Conservation (phyloP, 306 rosid genomes). For the Quercus variabilis region DNA sequence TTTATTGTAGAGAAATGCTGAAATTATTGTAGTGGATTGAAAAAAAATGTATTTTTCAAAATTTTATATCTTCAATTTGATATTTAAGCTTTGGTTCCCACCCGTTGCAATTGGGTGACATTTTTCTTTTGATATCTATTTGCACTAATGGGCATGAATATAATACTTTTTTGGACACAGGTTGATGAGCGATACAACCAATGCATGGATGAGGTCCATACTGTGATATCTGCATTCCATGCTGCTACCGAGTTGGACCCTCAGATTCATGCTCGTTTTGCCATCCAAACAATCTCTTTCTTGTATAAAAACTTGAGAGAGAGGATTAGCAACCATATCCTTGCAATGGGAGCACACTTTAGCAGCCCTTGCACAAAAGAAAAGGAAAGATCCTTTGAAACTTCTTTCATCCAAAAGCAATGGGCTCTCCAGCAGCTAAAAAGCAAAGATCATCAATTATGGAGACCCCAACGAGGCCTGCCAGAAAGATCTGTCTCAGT, state of each 20-base stretch:
- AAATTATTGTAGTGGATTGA: not conserved
- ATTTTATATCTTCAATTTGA: no score
- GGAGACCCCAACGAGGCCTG: constrained; percentile 98
- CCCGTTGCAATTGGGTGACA: no score
- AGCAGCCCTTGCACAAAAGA: constrained; percentile 40
- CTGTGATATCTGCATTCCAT: constrained; percentile 74
- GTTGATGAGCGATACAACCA: constrained; percentile 75
- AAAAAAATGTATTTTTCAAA: not conserved
- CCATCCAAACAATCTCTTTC: constrained; percentile 52
- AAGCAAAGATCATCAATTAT: constrained; percentile 70
- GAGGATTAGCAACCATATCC: constrained; percentile 63
- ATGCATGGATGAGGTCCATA: constrained; percentile 81
- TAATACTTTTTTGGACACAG: constrained; percentile 24
- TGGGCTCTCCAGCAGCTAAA: constrained; percentile 84
- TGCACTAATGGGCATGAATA: not conserved
- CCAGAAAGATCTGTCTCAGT: constrained; percentile 94
- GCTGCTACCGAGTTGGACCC: constrained; percentile 84
- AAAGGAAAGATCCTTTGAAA: constrained; percentile 50
- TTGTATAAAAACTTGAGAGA: constrained; percentile 71
- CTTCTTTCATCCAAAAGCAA: constrained; percentile 68
- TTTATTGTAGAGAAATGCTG: not conserved
- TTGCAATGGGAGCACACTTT: constrained; percentile 45
- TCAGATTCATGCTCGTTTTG: constrained; percentile 63
- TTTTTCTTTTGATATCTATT: not conserved
- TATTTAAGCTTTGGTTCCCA: no score